Percentiles rank a stretch among this genome's conserved stretches.
Conservation (phyloP, 164 flowering plant species). For the Taxillus chinensis region DNA sequence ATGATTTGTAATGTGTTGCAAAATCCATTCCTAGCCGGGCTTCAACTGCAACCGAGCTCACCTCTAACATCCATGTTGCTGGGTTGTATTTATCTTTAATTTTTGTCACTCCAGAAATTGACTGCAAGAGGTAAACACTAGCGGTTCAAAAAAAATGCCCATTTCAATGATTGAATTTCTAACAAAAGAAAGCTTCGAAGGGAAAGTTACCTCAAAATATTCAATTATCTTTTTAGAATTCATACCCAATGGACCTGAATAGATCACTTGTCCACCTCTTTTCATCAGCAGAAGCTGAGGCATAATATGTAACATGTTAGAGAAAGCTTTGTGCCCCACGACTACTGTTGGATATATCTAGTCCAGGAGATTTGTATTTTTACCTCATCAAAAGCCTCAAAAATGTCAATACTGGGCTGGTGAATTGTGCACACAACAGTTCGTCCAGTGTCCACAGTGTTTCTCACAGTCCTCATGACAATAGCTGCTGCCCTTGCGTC, state of each 20-base stretch:
- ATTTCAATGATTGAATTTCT: background rate
- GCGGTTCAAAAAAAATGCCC: background rate
- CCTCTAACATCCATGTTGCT: slow-evolving; percentile 98
- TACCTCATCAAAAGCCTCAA: slow-evolving; percentile 96
- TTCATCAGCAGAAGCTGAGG: slow-evolving; percentile 72
- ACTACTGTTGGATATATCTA: background rate
- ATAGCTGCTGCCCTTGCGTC: slow-evolving; percentile 99
- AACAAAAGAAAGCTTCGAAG: background rate
- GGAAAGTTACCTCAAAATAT: slow-evolving; percentile 53
- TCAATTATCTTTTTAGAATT: slow-evolving; percentile 68
- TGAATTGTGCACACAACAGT: slow-evolving; percentile 98
- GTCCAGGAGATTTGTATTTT: background rate
- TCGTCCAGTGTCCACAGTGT: slow-evolving; percentile 95
- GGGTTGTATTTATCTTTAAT: slow-evolving; percentile 82
- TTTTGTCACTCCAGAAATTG: slow-evolving; percentile 60
- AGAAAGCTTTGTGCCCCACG: background rate
- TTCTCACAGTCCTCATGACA: slow-evolving; percentile 92
- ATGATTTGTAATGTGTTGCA: slow-evolving; percentile 64
- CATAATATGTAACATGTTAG: background rate
- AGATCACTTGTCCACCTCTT: slow-evolving; percentile 93
- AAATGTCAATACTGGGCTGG: slow-evolving; percentile 95
- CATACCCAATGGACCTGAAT: slow-evolving; percentile 75
- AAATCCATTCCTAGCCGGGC: slow-evolving; percentile 67
- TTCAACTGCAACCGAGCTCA: slow-evolving; percentile 74
- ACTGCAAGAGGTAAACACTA: slow-evolving; percentile 22